Evolutionary conservation across 1,284 basidiomycete species (phyloP).

Genomic region (Somion occarium): DNA sequence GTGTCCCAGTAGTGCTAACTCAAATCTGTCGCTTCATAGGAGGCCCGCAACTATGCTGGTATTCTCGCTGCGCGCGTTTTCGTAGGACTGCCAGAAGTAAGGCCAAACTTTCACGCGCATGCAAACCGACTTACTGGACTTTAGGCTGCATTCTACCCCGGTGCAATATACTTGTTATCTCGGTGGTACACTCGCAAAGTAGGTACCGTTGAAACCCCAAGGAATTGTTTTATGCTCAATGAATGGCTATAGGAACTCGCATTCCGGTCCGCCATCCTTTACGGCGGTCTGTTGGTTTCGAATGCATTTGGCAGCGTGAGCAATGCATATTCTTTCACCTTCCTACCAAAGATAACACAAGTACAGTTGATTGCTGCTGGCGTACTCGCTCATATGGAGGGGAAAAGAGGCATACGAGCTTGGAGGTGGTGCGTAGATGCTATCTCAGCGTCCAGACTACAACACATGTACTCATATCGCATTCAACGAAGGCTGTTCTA

Average conservation of each 20-base stretch:
- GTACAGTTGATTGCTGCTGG: conserved; percentile 61
- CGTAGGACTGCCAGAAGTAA: conserved; percentile 57
- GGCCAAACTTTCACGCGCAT: no score
- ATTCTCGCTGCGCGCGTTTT: conserved; percentile 57
- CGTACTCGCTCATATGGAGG: conserved; percentile 67
- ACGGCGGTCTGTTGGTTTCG: conserved; percentile 63
- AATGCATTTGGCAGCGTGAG: conserved; percentile 73
- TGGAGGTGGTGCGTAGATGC: conserved; percentile 60
- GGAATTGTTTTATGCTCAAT: neutral
- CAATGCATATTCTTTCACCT: no score
- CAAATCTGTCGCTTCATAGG: conserved; percentile 27
- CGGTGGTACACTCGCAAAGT: conserved; percentile 66
- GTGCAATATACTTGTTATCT: conserved; percentile 55
- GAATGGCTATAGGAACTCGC: conserved; percentile 51
- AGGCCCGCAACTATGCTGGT: conserved; percentile 49
- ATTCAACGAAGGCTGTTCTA: conserved; percentile 46
- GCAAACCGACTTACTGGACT: no score
- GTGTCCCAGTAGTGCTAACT: neutral
- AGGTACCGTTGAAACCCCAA: neutral
- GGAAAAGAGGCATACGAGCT: conserved; percentile 57
- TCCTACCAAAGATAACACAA: neutral
- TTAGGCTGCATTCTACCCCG: conserved; percentile 60
- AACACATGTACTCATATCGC: neutral
- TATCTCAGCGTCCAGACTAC: neutral
- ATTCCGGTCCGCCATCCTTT: conserved; percentile 67